These are phyloP conservation scores for Scytalidium lignicola DNA, from an alignment of 2,329 filamentous ascomycete genomes.

Conservation along the genomic window DNA sequence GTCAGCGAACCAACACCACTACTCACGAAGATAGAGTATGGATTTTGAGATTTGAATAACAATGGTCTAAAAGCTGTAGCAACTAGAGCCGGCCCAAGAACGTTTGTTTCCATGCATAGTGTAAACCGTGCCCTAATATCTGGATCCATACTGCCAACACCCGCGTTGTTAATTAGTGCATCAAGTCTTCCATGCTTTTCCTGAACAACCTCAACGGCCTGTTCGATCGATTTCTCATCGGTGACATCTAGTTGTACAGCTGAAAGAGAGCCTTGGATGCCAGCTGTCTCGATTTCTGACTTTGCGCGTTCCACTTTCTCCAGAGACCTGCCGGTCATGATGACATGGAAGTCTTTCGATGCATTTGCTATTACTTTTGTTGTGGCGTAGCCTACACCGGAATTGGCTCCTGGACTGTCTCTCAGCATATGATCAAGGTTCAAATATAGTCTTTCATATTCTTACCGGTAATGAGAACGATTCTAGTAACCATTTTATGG, in stretches of 20 bases:
- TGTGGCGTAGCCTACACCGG: constrained; percentile 18
- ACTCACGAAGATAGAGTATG: constrained; percentile 8
- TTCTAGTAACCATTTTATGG: constrained; percentile 1
- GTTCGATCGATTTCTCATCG: constrained; percentile 2
- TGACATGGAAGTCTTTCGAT: constrained; percentile 17
- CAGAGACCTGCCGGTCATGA: constrained; percentile 15
- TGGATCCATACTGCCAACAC: not conserved
- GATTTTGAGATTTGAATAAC: constrained; percentile 17
- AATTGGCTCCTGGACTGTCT: constrained; percentile 13
- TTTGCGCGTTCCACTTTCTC: constrained; percentile 12
- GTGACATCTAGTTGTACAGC: constrained; percentile 9
- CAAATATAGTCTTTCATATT: not conserved
- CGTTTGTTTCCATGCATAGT: constrained; percentile 7
- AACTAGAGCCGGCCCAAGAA: constrained; percentile 6
- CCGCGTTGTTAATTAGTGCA: constrained; percentile 17
- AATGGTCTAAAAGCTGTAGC: constrained; percentile 6
- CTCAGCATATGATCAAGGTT: not conserved
- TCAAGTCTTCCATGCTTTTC: constrained; percentile 19
- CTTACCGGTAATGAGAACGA: constrained; percentile 7
- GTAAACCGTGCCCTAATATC: constrained; percentile 3
- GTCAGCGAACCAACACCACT: constrained; percentile 4
- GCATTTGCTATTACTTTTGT: constrained; percentile 13
- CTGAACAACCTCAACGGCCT: constrained; percentile 1
- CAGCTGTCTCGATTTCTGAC: constrained; percentile 6
- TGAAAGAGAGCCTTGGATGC: constrained; percentile 12